Evolutionary conservation across 768 basidiomycete species (phyloP), one percentile per base, ranked within the genome.

Genomic region (Phlegmacium glaucopus): DNA sequence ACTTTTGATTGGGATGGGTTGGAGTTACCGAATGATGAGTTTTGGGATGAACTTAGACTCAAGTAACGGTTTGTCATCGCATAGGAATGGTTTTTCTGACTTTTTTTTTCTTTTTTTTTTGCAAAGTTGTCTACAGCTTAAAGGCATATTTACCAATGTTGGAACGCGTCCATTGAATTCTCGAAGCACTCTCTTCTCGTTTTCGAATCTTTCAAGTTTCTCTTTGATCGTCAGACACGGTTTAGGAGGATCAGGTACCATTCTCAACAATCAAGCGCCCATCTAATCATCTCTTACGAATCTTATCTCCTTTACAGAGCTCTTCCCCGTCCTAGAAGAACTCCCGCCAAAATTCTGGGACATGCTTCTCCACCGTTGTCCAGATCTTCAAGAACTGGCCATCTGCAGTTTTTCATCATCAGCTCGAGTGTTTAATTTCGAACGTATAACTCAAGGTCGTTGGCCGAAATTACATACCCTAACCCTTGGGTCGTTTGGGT

Each of bases 1-100:
- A 72, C 72, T 0, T 76, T 79, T 53, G 75, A 78, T 49, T 79
- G 77, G 77, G 75, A 76, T 56, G 77, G 76, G 16, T 58, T 71
- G 13, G 77, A 79, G 58, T 56, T 75, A 48, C 75, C 77, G 4
- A 35, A 44, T 22, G 71, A 76, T 55, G 42, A 42, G 9, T 57
- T 79, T 18, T 79, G 76, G 77, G 61, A 55, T 11, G 61, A 64
- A 1, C 60, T 79, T 35, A 65, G 69, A 45, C 48, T 53, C 12
- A 64, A 58, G 72, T 77, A 48, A 34, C n/a, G 16, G 25, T 26
- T 50, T 45, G 41, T 39, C 37, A 26, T 39, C 37, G 17, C n/a
- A 32, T 16, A 43, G n/a, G n/a, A n/a, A 39, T 22, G 2, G 22
- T 25, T n/a, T 13, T 34, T 42, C n/a, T 34, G 28, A 47, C 28